A percentile compares a stretch with the other conserved stretches of the same genome.
These are phyloP conservation scores for Xanthoparmelia taractica DNA, from an alignment of 495 filamentous ascomycete species.

Conservation along the genomic window DNA sequence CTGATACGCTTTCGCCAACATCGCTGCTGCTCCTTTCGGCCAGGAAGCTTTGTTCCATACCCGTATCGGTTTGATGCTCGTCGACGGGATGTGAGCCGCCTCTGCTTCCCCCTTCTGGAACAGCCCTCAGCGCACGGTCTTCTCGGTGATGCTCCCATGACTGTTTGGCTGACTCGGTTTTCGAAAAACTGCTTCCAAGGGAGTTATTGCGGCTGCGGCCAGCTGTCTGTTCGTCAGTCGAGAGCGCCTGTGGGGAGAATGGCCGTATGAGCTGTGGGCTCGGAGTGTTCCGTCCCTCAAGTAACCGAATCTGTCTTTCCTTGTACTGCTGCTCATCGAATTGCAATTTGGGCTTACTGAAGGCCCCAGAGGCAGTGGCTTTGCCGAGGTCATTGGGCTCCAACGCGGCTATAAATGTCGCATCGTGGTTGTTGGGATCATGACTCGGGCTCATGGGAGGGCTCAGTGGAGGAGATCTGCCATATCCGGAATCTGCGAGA, in stretches of 20 bases:
- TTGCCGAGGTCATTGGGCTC: conserved; percentile 75
- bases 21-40: conserved; percentile 39
- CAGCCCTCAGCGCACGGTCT: conserved; percentile 16
- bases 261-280: conserved; percentile 24
- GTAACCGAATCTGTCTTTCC: conserved; percentile 70
- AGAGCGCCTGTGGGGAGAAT: conserved; percentile 29
- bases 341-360: conserved; percentile 65
- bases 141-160: conserved; percentile 15
- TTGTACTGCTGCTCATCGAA: conserved; percentile 83
- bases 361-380: conserved; percentile 76
- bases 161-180: conserved; percentile 36
- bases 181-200: conserved; percentile 40
- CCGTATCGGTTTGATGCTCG: conserved; percentile 15
- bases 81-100: conserved; percentile 13
- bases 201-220: conserved; percentile 35
- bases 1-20: conserved; percentile 19
- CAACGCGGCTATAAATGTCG: conserved; percentile 47
- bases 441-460: conserved; percentile 51
- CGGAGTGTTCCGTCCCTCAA: conserved; percentile 52
- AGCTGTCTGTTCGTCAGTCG: conserved; percentile 28
- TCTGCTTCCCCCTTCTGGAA: conserved; percentile 13
- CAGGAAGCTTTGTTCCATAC: conserved; percentile 37
- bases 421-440: conserved; percentile 50
- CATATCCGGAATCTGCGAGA: conserved; percentile 34
- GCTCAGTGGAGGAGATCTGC: conserved; percentile 57